These are phyloP conservation scores for Irpex rosettiformis DNA, from an alignment of 1,284 basidiomycete species.

Conservation along the genomic window DNA sequence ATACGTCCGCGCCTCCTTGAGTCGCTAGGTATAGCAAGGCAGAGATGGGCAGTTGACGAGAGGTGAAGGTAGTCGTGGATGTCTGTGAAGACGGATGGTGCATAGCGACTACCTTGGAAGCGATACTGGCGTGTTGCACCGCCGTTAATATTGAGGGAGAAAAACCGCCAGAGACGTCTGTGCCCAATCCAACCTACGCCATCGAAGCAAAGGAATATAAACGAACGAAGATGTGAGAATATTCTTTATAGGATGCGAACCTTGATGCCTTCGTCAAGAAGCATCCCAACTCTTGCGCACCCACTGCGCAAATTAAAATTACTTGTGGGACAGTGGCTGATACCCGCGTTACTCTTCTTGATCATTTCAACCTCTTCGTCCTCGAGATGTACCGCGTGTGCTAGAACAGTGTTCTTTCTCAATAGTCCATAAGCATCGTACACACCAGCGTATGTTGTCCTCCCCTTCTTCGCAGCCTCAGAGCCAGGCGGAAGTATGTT, in stretches of 20 bases:
- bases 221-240: not conserved
- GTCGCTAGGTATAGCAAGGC: constrained; percentile 91
- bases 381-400: constrained; percentile 82
- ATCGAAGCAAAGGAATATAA: not conserved
- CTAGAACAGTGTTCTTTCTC: constrained; percentile 79
- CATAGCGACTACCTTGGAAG: constrained; percentile 72
- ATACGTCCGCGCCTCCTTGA: constrained; percentile 86
- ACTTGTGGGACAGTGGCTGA: constrained; percentile 92
- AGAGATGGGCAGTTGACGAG: constrained; percentile 67
- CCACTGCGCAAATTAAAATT: constrained; percentile 92
- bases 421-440: constrained; percentile 84
- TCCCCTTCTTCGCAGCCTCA: constrained; percentile 17
- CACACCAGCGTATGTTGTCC: constrained; percentile 65
- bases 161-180: constrained; percentile 91
- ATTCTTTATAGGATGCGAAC: constrained; percentile 38
- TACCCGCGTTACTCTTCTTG: constrained; percentile 62
- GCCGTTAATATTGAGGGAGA: constrained; percentile 81
- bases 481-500: not conserved
- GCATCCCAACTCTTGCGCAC: constrained; percentile 72
- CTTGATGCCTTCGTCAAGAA: constrained; percentile 85
- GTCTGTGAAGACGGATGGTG: constrained; percentile 25
- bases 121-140: constrained; percentile 79
- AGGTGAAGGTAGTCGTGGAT: constrained; percentile 41
- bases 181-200: constrained; percentile 79
- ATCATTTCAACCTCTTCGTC: constrained; percentile 75